Base-by-base conservation (phyloP, 1,139 yeast genomes). In the Scheffersomyces quercinus region DNA sequence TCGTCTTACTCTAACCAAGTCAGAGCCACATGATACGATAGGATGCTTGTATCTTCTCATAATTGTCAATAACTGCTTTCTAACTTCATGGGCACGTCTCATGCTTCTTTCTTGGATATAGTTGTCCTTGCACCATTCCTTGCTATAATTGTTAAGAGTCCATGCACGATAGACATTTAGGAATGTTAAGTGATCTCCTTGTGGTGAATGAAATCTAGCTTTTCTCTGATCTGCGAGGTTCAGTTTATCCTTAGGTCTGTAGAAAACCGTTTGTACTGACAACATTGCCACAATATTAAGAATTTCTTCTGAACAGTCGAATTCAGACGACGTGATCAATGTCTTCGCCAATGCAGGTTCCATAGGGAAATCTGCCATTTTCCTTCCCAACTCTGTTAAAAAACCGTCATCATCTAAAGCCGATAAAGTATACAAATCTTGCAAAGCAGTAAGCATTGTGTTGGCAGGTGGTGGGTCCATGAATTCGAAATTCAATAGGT, bases 331-430 rank as follows among this genome's bases (percentile, higher is more conserved):
- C 20, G 82, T 76, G 40, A 93, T 77, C 40, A 95, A 67, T 0
- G 95, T 85, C 56, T 88, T 88, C 2, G 98, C 86, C 48, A 95
- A 68, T 5, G 88, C 81, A 0, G 99, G 99, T 47, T 89, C 97
- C 90, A 93, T 89, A 0, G 99, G 99, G 59, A 91, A 90, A 45
- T 86, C 88, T 0, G 97, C 89, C 95, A 95, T 87, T 52, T 81
- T 77, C 40, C 82, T 70, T 0, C 99, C 99, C 28, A 87, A 66
- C 3, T 69, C 59, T 0, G 98, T 93, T 45, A 95, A 65, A 35
- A 72, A 62, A 0, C 98, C 97, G 15, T 81, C 79, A 32, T 83
- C 86, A 59, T 90, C 95, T 36, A 95, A 68, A 0, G 98, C 97
- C 26, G 85, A 83, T 35, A 95, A 68, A 34, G 87, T 85, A 59